Evolutionary conservation across 176 grass and related monocot species (phyloP).

Genomic region (Carex cristatella): DNA sequence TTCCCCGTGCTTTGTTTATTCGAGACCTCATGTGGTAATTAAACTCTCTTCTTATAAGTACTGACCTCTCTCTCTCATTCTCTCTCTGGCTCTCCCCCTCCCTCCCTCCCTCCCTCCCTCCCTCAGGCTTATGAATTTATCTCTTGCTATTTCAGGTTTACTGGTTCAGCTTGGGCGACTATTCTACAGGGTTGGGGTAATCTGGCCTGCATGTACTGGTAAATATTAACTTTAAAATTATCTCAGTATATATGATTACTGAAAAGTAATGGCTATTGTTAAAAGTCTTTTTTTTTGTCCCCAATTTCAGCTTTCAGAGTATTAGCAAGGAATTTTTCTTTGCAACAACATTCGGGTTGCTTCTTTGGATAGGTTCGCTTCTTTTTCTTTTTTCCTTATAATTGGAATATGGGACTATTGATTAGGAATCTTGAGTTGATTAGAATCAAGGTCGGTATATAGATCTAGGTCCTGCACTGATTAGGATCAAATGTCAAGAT

Average conservation of each 20-base stretch:
- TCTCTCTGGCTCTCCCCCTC: not conserved
- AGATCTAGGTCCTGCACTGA: not conserved
- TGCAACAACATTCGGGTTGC: conserved; percentile 45
- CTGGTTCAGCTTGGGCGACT: conserved; percentile 80
- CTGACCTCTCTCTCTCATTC: not conserved
- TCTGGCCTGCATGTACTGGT: conserved; percentile 95
- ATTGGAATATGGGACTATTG: not conserved
- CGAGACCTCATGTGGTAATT: conserved; percentile 94
- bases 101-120: not conserved
- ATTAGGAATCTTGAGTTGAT: not conserved
- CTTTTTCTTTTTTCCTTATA: not conserved
- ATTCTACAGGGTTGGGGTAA: conserved; percentile 87
- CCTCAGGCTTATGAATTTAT: conserved; percentile 6
- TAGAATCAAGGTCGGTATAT: not conserved
- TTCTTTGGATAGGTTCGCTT: conserved; percentile 75
- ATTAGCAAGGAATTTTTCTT: conserved; percentile 91
- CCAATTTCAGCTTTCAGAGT: conserved; percentile 52
- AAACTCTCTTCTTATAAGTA: conserved; percentile 19
- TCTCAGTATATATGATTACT: not conserved
- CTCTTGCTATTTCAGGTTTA: conserved; percentile 62
- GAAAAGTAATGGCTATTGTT: not conserved
- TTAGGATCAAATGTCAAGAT: not conserved
- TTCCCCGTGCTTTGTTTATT: conserved; percentile 99
- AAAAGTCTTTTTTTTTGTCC: conserved; percentile 3
- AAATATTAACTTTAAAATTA: conserved; percentile 20